Evolutionary conservation across 371 early-diverging fungal species (phyloP), one percentile per base, ranked within the genome.

Genomic region (Mucor plumbeus): DNA sequence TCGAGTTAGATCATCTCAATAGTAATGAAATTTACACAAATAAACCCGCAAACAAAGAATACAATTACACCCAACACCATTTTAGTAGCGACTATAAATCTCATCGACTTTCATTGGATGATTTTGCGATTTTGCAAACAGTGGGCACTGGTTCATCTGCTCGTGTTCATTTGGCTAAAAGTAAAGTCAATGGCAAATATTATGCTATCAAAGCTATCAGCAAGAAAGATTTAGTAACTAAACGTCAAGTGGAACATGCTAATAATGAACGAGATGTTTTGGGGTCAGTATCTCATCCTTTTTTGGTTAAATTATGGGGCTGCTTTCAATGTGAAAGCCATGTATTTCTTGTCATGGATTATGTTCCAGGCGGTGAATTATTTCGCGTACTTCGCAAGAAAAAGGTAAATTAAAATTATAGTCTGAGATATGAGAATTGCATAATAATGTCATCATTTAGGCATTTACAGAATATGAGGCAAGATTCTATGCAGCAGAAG

Each of bases 271-370:
- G 92, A 41, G 85, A 88, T 14, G 94, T 95, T 15, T 75, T 97
- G 41, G 86, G 89, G 34, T 71, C 92, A 17, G 86, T 92, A n/a
- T 83, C 89, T 35, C 94, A 90, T 26, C 97, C 98, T 5, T 98
- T 90, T 80, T 90, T 99, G 1, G 96, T 96, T 11, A 94, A 91
- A 65, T 79, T 98, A 6, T 92, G 90, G 76, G 97, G 90, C 60
- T 89, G 94, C 5, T 98, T 98, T 77, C 95, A 97, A 71, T 92
- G 89, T 55, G 87, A 87, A 59, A 91, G 93, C 8, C 91, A 94
- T 70, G 83, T 98, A 31, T 98, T 93, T 75, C 81, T 98, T 33
- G 97, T 92, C 6, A 96, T 97, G 95, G 98, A 97, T 70, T 98
- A 97, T 75, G 81, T 96, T 19, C 94, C 94, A 57, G 99, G 99